Conservation (phyloP, 2,329 filamentous ascomycete genomes). For the Microsporum audouinii region DNA sequence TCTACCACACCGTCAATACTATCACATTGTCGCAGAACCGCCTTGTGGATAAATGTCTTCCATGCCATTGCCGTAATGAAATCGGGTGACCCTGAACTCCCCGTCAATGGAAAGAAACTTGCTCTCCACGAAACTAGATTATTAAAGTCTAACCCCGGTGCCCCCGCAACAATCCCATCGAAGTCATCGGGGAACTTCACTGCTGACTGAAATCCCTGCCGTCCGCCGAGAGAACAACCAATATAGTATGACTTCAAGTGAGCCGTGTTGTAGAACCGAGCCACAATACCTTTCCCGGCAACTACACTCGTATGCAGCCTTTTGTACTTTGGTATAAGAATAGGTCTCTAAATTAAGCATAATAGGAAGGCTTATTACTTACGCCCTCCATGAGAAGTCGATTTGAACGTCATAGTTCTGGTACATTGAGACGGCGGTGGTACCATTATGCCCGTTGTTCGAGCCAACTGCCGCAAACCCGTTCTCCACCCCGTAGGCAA, state of each 20-base stretch:
- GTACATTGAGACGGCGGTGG: slow-evolving; percentile 30
- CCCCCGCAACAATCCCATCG: background rate
- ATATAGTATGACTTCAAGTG: slow-evolving; percentile 2
- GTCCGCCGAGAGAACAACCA: slow-evolving; percentile 1
- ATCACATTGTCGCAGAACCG: slow-evolving; percentile 1
- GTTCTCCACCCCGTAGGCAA: slow-evolving; percentile 27
- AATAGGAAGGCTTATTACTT: background rate
- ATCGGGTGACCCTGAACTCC: background rate
- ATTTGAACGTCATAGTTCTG: slow-evolving; percentile 31
- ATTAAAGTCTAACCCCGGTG: slow-evolving; percentile 1
- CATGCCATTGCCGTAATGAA: background rate
- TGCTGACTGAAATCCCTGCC: background rate
- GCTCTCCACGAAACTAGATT: background rate
- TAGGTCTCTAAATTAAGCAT: background rate
- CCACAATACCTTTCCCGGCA: background rate
- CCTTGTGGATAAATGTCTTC: background rate
- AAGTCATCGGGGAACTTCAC: background rate
- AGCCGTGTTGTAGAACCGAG: background rate
- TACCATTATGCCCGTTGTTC: slow-evolving; percentile 37
- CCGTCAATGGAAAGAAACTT: background rate
- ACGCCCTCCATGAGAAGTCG: slow-evolving; percentile 24
- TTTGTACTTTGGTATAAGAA: background rate
- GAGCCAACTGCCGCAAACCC: slow-evolving; percentile 33
- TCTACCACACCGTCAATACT: background rate
- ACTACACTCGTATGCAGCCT: background rate